Evolutionary conservation across 768 basidiomycete genomes (phyloP), one percentile per base, ranked within the genome.

Genomic region (Rickenella mellea): DNA sequence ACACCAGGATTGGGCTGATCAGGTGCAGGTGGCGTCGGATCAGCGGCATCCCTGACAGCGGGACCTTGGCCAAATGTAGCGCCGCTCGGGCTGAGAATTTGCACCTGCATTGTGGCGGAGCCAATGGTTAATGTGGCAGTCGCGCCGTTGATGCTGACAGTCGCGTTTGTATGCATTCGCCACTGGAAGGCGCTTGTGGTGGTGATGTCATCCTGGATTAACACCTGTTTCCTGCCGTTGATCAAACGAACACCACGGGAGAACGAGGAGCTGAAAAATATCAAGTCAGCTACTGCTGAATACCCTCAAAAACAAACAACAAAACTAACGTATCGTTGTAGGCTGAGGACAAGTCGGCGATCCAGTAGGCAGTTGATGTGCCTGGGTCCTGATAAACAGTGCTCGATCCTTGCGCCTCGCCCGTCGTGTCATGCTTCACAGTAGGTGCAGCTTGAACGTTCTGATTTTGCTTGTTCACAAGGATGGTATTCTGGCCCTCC

Each of bases 121-220:
- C 73, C 85, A 39, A 93, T 74, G 6, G 62, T 65, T 47, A 99
- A 66, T 3, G 81, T 88, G 1, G 91, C 94, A 1, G 80, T 74
- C 4, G 72, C 74, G 25, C 81, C 79, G 41, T 59, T 62, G 41
- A 63, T 54, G 43, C 58, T 52, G 27, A 89, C 60, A 3, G 90
- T 89, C 9, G 94, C 93, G 62, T 98, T 98, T 43, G 94, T 97
- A 62, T 98, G 92, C 72, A 88, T 86, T 36, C 90, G 80, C 94
- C 94, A 96, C 66, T 81, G 74, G 35, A 96, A 59, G 17, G 68
- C 51, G 6, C 59, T 66, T 26, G 70, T 60, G 2, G 79, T 65
- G 14, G 62, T 70, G 55, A 97, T 80, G 55, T 99, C 96, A 63
- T 97, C 94, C 60, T 94, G 94, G 35, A 99, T 58, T 12, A 99